Conservation (phyloP, 2,329 filamentous ascomycete species). For the Epicoccum nigrum region DNA sequence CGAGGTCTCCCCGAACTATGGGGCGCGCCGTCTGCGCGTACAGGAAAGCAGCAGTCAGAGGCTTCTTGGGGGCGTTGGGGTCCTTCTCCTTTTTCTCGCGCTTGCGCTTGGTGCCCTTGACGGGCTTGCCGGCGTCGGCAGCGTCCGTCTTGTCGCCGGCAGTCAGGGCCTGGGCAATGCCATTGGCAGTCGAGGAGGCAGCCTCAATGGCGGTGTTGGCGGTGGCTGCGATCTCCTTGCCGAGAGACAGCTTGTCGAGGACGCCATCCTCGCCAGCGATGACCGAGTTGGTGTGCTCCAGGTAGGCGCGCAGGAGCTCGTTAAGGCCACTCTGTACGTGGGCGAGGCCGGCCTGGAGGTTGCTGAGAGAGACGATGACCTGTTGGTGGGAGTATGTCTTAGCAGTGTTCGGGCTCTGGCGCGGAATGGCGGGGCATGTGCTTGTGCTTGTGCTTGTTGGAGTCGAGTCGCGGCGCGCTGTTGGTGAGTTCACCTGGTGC, state of each 20-base stretch:
- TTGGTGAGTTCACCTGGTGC: background rate
- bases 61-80: slow-evolving; percentile 92
- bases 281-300: slow-evolving; percentile 85
- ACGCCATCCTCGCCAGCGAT: slow-evolving; percentile 55
- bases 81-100: slow-evolving; percentile 78
- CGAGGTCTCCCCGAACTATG: slow-evolving; percentile 74
- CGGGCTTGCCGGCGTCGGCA: slow-evolving; percentile 23
- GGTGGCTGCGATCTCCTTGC: slow-evolving; percentile 49
- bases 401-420: slow-evolving; percentile 6
- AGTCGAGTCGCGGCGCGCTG: slow-evolving; percentile 6
- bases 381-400: slow-evolving; percentile 45
- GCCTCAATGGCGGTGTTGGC: slow-evolving; percentile 39
- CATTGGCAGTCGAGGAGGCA: slow-evolving; percentile 30
- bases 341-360: slow-evolving; percentile 66
- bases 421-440: background rate
- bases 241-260: slow-evolving; percentile 51
- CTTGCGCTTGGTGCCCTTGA: slow-evolving; percentile 69
- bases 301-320: slow-evolving; percentile 80
- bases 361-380: slow-evolving; percentile 79
- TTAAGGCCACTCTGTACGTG: slow-evolving; percentile 65
- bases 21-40: slow-evolving; percentile 89
- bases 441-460: too few relatives aligned
- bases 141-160: slow-evolving; percentile 17
- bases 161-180: slow-evolving; percentile 28
- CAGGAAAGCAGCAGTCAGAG: slow-evolving; percentile 91